Evolutionary conservation across 352 stramenopile species (phyloP).

Genomic region (Pythium diclinum): DNA sequence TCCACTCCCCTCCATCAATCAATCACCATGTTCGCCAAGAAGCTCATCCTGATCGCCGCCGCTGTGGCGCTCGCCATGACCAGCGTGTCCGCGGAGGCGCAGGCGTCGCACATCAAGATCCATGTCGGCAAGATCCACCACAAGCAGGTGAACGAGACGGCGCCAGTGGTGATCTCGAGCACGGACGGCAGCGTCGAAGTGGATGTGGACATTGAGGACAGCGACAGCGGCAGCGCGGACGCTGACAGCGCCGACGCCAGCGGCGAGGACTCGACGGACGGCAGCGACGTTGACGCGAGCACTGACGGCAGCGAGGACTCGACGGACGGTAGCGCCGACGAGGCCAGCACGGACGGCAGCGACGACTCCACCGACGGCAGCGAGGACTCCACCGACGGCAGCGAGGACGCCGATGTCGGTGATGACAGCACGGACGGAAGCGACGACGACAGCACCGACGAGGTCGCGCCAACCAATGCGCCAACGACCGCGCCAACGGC

Average conservation of each 20-base stretch:
- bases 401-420: neutral
- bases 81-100: neutral
- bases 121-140: constrained; percentile 12
- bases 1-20: neutral
- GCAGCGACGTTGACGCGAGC: neutral
- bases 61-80: constrained; percentile 20
- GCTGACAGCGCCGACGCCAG: neutral
- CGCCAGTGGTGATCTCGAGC: constrained; percentile 2
- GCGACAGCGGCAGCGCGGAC: neutral
- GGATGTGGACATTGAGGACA: constrained; percentile 1
- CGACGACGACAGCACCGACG: neutral
- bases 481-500: too few relatives aligned
- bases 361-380: constrained; percentile 7
- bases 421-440: neutral
- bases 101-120: constrained; percentile 15
- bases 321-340: constrained; percentile 22
- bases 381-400: constrained; percentile 7
- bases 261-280: constrained; percentile 5
- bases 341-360: constrained; percentile 22
- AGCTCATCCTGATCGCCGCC: constrained; percentile 28
- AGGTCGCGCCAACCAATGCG: neutral
- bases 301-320: constrained; percentile 34
- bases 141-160: constrained; percentile 7
- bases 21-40: constrained; percentile 27
- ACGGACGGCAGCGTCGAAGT: constrained; percentile 9